phyloP scores from a whole-genome alignment of 2,329 filamentous ascomycete species.

The Ascochyta viciae-villosae region DNA sequence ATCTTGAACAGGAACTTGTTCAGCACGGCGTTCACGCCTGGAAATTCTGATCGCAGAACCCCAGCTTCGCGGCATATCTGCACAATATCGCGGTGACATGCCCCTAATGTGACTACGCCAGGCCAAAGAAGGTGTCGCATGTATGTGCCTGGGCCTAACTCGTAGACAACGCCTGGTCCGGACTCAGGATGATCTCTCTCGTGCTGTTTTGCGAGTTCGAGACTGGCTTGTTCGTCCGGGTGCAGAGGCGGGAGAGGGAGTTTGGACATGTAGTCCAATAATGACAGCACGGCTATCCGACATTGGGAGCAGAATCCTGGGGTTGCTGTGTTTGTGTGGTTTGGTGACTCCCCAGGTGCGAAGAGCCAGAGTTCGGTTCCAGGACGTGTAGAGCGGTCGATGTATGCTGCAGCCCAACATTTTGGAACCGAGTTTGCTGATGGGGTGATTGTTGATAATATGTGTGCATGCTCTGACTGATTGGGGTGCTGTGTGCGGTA shows the following conservation, averaged over 20 bases:
- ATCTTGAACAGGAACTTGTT: conserved; percentile 66
- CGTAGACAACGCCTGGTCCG: conserved; percentile 29
- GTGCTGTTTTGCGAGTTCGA: conserved; percentile 40
- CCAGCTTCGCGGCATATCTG: conserved; percentile 30
- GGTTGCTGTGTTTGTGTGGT: conserved; percentile 20
- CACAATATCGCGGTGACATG: conserved; percentile 47
- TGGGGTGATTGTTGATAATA: conserved; percentile 50
- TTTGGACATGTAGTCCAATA: conserved; percentile 39
- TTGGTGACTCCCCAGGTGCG: conserved; percentile 37
- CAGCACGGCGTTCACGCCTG: conserved; percentile 42
- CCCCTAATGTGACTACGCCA: conserved; percentile 54
- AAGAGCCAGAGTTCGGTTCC: conserved; percentile 73
- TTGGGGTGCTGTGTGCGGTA: conserved; percentile 68
- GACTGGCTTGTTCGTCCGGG: conserved; percentile 29
- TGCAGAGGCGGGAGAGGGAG: conserved; percentile 38
- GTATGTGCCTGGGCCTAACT: conserved; percentile 30
- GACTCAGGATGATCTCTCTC: conserved; percentile 35
- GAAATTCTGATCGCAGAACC: conserved; percentile 39
- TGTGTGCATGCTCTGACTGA: conserved; percentile 47
- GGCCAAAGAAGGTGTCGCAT: conserved; percentile 43
- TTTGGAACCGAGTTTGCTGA: conserved; percentile 20
- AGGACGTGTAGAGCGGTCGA: conserved; percentile 66
- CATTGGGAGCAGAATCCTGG: conserved; percentile 35
- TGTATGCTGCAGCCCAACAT: conserved; percentile 65
- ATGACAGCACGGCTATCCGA: conserved; percentile 36